Conservation (phyloP, 306 rosid species). For the Corylus avellana region DNA sequence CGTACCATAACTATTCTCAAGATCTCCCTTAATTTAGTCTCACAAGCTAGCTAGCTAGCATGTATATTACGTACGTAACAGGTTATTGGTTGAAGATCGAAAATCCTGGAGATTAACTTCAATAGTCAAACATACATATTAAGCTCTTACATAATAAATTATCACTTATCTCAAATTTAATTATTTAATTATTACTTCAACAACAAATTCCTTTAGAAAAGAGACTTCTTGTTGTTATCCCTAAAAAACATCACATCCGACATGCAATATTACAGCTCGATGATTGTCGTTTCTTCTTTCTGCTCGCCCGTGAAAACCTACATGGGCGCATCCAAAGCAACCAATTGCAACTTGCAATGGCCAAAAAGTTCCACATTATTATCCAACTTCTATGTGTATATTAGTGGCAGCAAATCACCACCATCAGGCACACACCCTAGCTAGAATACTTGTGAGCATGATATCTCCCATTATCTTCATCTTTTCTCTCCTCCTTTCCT, state of each 20-base stretch:
- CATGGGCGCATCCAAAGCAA: not conserved
- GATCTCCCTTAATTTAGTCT: not conserved
- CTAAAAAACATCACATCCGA: not conserved
- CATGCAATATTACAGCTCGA: not conserved
- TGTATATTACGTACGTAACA: not conserved
- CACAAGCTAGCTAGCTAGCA: not conserved
- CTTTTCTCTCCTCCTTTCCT: constrained; percentile 35
- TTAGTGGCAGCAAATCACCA: constrained; percentile 20
- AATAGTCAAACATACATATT: too few species aligned
- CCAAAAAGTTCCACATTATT: not conserved
- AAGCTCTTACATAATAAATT: too few species aligned
- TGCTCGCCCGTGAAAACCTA: not conserved
- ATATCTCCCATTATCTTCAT: constrained; percentile 41
- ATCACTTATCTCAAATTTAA: too few species aligned
- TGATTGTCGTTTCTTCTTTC: not conserved
- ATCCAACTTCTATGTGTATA: not conserved
- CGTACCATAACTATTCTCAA: not conserved
- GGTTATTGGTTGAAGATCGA: not conserved
- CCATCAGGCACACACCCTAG: too few species aligned
- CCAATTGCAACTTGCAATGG: not conserved
- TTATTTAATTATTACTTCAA: too few species aligned
- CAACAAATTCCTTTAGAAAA: not conserved
- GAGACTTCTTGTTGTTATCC: not conserved
- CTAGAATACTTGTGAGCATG: constrained; percentile 33
- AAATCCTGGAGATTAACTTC: too few species aligned